Evolutionary conservation across 2,329 filamentous ascomycete genomes (phyloP).

Genomic region (Exophiala alcalophila): DNA sequence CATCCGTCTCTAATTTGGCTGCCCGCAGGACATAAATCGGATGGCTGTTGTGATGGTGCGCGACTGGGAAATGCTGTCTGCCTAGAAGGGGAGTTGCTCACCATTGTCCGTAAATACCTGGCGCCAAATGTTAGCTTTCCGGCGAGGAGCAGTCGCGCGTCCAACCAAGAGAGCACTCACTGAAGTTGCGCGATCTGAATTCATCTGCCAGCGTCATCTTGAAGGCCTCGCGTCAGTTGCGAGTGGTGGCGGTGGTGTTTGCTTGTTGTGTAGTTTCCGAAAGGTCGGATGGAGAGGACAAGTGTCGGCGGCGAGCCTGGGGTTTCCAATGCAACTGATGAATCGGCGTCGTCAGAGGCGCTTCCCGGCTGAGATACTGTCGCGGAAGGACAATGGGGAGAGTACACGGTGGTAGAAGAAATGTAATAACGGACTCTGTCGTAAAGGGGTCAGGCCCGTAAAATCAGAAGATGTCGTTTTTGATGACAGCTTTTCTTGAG

Average conservation of each 20-base stretch:
- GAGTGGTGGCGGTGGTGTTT: neutral
- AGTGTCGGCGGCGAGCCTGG: slow-evolving; percentile 7
- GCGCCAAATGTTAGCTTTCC: slow-evolving; percentile 15
- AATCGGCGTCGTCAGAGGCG: neutral
- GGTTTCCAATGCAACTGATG: slow-evolving; percentile 3
- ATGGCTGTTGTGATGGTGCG: no score
- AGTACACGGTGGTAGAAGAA: neutral
- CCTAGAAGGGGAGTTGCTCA: no score
- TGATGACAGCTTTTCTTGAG: no score
- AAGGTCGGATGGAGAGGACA: slow-evolving; percentile 6
- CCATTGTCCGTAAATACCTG: slow-evolving; percentile 69
- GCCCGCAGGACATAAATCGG: no score
- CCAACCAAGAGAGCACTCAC: slow-evolving; percentile 43
- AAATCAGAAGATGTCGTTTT: neutral
- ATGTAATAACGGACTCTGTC: neutral
- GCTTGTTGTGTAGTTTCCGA: neutral
- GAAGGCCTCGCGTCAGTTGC: slow-evolving; percentile 10
- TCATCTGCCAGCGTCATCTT: slow-evolving; percentile 61
- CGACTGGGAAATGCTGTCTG: no score
- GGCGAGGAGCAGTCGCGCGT: slow-evolving; percentile 11
- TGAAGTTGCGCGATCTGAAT: slow-evolving; percentile 64
- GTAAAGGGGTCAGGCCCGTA: neutral
- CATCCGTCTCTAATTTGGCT: no score
- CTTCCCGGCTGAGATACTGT: neutral
- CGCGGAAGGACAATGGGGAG: neutral